Conservation (phyloP, 805 yeast genomes). For the Brettanomyces naardenensis region DNA sequence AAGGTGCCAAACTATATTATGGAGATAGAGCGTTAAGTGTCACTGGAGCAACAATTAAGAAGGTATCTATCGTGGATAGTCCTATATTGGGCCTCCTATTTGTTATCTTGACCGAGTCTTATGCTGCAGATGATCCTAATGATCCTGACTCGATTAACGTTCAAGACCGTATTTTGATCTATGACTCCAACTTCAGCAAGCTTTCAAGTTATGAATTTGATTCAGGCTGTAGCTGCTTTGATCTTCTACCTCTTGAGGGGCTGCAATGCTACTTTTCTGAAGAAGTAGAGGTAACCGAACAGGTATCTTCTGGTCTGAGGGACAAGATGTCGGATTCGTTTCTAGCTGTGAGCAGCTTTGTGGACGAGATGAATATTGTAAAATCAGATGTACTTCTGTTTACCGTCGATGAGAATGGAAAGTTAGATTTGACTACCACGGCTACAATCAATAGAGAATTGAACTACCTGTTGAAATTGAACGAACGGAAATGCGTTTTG, state of each 20-base stretch:
- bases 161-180: constrained; percentile 2
- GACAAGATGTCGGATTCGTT: constrained; percentile 7
- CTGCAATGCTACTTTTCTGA: constrained; percentile 7
- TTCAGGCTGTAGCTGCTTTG: constrained; percentile 7
- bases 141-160: neutral
- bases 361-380: constrained; percentile 5
- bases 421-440: constrained; percentile 7
- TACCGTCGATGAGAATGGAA: constrained; percentile 5
- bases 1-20: constrained; percentile 1
- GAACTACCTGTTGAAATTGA: neutral
- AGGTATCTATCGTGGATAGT: neutral
- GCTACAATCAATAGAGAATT: constrained; percentile 8
- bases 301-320: constrained; percentile 3
- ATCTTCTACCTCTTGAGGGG: constrained; percentile 3
- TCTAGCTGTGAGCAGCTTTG: constrained; percentile 7
- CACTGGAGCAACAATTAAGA: neutral
- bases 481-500: constrained; percentile 6
- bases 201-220: constrained; percentile 13
- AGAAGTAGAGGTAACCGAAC: constrained; percentile 3
- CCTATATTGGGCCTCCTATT: constrained; percentile 1
- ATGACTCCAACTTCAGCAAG: constrained; percentile 3
- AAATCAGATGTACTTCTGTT: constrained; percentile 11
- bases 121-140: constrained; percentile 4
- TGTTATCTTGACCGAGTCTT: constrained; percentile 6
- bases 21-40: neutral